Evolutionary conservation across 257 asterid species (phyloP).

Genomic region (Nicotiana knightiana): DNA sequence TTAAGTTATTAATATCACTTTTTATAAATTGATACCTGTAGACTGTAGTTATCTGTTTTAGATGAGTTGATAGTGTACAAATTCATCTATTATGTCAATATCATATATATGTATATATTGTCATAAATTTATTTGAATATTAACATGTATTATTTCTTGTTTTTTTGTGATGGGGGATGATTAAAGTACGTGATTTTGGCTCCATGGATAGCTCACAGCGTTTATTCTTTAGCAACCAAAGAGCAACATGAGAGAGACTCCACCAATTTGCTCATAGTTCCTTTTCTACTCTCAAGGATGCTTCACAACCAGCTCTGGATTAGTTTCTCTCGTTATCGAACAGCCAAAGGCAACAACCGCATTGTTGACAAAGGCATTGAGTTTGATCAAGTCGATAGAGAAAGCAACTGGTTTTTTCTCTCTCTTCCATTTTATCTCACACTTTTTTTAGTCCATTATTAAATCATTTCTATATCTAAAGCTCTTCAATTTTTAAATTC

Average conservation of each 20-base stretch:
- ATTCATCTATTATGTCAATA: not conserved
- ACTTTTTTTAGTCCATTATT: not conserved
- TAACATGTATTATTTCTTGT: not conserved
- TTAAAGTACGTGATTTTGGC: slow-evolving; percentile 50
- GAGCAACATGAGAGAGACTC: slow-evolving; percentile 29
- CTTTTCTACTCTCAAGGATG: slow-evolving; percentile 45
- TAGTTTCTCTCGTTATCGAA: slow-evolving; percentile 54
- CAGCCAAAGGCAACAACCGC: slow-evolving; percentile 58
- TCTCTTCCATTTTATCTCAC: not conserved
- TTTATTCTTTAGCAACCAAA: slow-evolving; percentile 28
- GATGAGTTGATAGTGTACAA: no score
- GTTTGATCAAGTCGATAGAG: slow-evolving; percentile 78
- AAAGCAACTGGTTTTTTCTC: slow-evolving; percentile 46
- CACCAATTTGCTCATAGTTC: slow-evolving; percentile 33
- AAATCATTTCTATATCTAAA: no score
- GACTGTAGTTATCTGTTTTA: no score
- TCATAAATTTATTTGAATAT: not conserved
- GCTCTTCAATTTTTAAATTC: no score
- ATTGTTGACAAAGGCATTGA: slow-evolving; percentile 59
- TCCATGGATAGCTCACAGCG: slow-evolving; percentile 53
- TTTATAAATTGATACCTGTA: not conserved
- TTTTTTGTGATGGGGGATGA: not conserved
- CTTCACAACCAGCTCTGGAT: slow-evolving; percentile 75
- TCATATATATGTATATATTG: not conserved
- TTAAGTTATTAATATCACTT: not conserved